Evolutionary conservation across 345 rosid genomes (phyloP), one percentile per base, ranked within the genome.

Genomic region (Eucalyptus guilfoylei): DNA sequence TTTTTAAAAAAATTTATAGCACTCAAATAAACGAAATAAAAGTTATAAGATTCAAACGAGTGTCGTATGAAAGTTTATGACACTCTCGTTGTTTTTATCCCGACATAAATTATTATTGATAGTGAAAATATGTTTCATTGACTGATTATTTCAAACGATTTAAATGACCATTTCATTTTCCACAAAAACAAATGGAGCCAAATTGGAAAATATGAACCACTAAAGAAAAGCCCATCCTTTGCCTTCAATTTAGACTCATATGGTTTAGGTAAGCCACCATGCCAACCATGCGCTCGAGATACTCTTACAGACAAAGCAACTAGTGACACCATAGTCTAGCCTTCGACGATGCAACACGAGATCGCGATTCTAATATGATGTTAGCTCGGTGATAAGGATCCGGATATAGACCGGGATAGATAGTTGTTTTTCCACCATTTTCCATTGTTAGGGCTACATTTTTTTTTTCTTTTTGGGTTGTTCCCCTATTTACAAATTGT

Each of bases 1-100:
- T 15, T 15, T 13, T 1, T 49, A n/a, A n/a, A n/a, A n/a, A n/a
- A 11, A 50, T 0, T 6, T 50, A 10, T 3, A 3, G 1, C 1
- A 52, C 55, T 52, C 24, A 52, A 19, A 52, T 52, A 19, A 52
- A 52, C 24, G 0, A 52, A 52, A 52, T 52, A 52, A 19, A 0
- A 52, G 1, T 19, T 19, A 52, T 7, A 1, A 0, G 1, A 19
- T 3, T 19, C 10, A 52, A 52, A 2, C 8, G 0, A 52, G 2
- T 7, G 0, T 52, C 4, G 5, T 52, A 7, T 3, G 5, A 19
- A 52, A 52, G 0, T n/a, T 52, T 52, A 19, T 8, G 0, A 3
- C 5, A 52, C 9, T 8, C 1, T 52, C 19, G 0, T 0, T 52
- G 5, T 52, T 52, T 2, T 8, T 52, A 52, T 52, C 58, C 1